Evolutionary conservation across 169 alveolate genomes (phyloP), one percentile per base, ranked within the genome.

Genomic region (Haemoproteus tartakovskyi): DNA sequence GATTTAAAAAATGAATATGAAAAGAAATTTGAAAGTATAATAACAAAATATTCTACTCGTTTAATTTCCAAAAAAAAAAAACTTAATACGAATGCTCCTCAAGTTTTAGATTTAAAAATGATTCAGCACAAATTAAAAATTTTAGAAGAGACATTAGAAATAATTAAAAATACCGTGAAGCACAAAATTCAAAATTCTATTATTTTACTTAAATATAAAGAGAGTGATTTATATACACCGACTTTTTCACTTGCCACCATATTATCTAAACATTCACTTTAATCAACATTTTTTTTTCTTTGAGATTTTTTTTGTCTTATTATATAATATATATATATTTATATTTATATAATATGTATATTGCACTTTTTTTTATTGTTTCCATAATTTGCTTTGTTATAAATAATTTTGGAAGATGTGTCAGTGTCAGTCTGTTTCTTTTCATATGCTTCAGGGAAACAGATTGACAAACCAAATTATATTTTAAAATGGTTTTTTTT

Each of bases 141-240:
- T 11, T 30, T 67, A n/a, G 24, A 51, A 29, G 70, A 67, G 12
- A 67, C 82, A n/a, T 47, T 67, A 41, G 54, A 67, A 56, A 54
- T 67, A 67, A 67, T 67, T 56, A 64, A 67, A 67, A 67, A 67
- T 52, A 52, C 82, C 54, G 54, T 67, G 60, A 30, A 38, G 26
- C 57, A 67, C 16, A 67, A 67, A 41, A 40, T 67, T 14, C 40
- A 18, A 30, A 67, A 67, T 26, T 38, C 63, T 19, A 56, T 40
- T 40, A 67, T 67, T 52, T 3, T 67, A 16, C 22, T 67, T 43
- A 41, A 52, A 30, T 67, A 67, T 19, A 67, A 67, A 21, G 61
- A 67, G 36, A 67, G 82, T 40, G 82, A 67, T 38, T 46, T 52
- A 11, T 67, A 67, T 22, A 67, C 70, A 4, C 64, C 82, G 4